Percentiles rank a stretch among this genome's conserved stretches.
phyloP scores from a whole-genome alignment of 106 monocot genomes.

The Platanthera zijinensis region DNA sequence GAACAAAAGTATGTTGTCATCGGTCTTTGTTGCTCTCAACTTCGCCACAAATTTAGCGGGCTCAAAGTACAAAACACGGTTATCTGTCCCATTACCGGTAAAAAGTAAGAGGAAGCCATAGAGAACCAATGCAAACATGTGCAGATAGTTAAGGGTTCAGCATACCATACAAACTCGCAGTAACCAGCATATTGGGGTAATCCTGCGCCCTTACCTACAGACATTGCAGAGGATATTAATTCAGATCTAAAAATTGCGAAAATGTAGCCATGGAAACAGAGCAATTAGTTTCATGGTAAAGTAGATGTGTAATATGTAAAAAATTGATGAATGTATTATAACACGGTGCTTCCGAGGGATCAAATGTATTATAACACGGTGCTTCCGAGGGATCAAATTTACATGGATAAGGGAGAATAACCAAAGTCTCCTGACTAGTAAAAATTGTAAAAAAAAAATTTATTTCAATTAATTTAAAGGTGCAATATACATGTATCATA shows the following conservation, averaged over 20 bases:
- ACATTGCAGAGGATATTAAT: neutral
- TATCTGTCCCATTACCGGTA: conserved; percentile 33
- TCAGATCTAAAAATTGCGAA: neutral
- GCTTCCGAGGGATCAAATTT: too few species aligned
- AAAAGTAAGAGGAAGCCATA: neutral
- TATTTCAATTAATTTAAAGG: too few species aligned
- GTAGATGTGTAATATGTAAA: too few species aligned
- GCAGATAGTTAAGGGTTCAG: neutral
- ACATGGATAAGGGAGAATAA: too few species aligned
- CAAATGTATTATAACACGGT: too few species aligned
- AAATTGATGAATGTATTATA: too few species aligned
- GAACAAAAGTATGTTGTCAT: conserved; percentile 75
- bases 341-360: too few species aligned
- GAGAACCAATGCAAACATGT: neutral
- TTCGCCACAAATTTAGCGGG: conserved; percentile 95
- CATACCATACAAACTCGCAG: conserved; percentile 92
- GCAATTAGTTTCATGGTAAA: too few species aligned
- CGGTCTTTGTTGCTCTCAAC: conserved; percentile 74
- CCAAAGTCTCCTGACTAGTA: too few species aligned
- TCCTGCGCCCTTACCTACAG: conserved; percentile 71
- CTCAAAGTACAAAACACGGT: conserved; percentile 86
- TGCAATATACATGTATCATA: too few species aligned
- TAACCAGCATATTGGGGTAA: conserved; percentile 91
- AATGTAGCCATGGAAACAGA: too few species aligned
- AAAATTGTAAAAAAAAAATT: too few species aligned